Percentiles rank a stretch among this genome's conserved stretches.
Conservation (phyloP, 1,139 yeast species). For the Blastobotrys arbuscula region DNA sequence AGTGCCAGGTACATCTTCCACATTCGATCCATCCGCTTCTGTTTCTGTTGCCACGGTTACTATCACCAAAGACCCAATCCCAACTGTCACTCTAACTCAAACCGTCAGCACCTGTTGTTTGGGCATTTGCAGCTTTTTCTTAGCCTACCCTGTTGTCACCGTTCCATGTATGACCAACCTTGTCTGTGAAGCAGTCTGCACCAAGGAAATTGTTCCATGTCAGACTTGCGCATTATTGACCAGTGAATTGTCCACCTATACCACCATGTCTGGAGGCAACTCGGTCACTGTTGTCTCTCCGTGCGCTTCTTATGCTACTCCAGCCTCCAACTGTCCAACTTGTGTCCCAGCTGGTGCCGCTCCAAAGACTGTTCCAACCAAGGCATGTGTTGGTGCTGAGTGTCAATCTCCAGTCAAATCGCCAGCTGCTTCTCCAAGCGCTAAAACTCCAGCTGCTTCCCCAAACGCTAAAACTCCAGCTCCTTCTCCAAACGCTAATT, state of each 20-base stretch:
- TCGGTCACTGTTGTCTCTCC: slow-evolving; percentile 22
- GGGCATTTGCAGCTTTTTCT: slow-evolving; percentile 23
- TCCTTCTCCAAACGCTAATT: not conserved
- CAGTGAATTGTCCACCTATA: slow-evolving; percentile 17
- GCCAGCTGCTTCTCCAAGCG: not conserved
- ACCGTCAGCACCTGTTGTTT: slow-evolving; percentile 27
- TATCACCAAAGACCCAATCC: not conserved
- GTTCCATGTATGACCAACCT: slow-evolving; percentile 22
- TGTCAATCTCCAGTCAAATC: too few species aligned
- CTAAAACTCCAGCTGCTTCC: not conserved
- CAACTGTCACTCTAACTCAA: slow-evolving; percentile 19
- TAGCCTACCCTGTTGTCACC: slow-evolving; percentile 21
- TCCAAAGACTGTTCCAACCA: not conserved
- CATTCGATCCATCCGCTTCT: too few species aligned
- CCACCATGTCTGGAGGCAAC: slow-evolving; percentile 15
- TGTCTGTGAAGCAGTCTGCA: slow-evolving; percentile 19
- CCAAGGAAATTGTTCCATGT: slow-evolving; percentile 18
- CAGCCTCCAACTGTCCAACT: slow-evolving; percentile 1
- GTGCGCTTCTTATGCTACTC: slow-evolving; percentile 13
- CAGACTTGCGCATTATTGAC: slow-evolving; percentile 16
- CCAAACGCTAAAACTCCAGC: not conserved
- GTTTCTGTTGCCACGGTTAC: not conserved
- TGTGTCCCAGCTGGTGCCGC: not conserved
- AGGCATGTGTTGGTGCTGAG: too few species aligned
- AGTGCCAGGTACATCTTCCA: not conserved